phyloP scores from a whole-genome alignment of 768 basidiomycete species.

The Hericium alpestre region DNA sequence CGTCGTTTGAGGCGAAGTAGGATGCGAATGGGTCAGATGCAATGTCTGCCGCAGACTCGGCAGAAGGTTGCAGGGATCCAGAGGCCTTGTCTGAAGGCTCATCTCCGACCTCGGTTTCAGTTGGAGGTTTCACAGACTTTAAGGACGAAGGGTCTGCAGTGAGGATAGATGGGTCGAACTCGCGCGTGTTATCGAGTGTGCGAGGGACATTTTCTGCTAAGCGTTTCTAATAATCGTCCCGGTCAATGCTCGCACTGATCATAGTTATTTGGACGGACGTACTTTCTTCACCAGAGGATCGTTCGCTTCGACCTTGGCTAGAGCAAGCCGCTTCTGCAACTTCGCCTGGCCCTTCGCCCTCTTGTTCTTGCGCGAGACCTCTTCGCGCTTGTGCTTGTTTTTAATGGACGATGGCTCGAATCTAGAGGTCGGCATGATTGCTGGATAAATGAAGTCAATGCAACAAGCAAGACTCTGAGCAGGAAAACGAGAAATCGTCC shows the following conservation, averaged over 20 bases:
- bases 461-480: background rate
- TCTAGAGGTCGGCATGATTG: constrained; percentile 41
- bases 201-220: constrained; percentile 75
- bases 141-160: constrained; percentile 37
- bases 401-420: constrained; percentile 63
- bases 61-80: constrained; percentile 24
- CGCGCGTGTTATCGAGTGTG: constrained; percentile 89
- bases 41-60: constrained; percentile 59
- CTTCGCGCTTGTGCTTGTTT: constrained; percentile 84
- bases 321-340: constrained; percentile 68
- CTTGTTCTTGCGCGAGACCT: constrained; percentile 61
- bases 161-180: constrained; percentile 63
- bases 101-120: constrained; percentile 3
- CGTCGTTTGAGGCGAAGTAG: constrained; percentile 59
- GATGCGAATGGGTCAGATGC: constrained; percentile 68
- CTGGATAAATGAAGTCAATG: background rate
- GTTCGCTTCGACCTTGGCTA: constrained; percentile 63
- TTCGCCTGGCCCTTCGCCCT: constrained; percentile 73
- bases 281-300: constrained; percentile 77
- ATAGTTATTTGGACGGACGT: constrained; percentile 9
- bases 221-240: constrained; percentile 47
- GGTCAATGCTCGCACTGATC: no score
- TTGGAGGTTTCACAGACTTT: constrained; percentile 1
- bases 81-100: constrained; percentile 15
- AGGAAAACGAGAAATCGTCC: background rate